phyloP scores from a whole-genome alignment of 805 yeast genomes.

The Nakazawaea laoshanensis region DNA sequence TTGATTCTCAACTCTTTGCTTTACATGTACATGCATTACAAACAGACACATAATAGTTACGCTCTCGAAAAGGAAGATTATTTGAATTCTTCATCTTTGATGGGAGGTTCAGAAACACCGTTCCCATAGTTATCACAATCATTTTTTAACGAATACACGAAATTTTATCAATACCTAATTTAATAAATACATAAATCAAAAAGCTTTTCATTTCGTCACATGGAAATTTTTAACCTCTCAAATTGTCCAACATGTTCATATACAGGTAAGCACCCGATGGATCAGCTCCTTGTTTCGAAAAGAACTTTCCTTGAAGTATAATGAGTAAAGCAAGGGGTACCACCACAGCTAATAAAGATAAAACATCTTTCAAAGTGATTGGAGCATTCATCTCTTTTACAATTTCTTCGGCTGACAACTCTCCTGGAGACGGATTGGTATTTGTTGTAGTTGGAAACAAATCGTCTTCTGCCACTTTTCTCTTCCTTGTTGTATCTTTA shows the following conservation, averaged over 20 bases:
- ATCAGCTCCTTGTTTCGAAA: background rate
- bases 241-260: slow-evolving; percentile 5
- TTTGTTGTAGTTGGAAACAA: background rate
- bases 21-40: background rate
- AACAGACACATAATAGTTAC: background rate
- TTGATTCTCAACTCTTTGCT: background rate
- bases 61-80: too few relatives aligned
- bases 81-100: too few relatives aligned
- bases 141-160: too few relatives aligned
- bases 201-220: too few relatives aligned
- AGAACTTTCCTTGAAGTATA: slow-evolving; percentile 8
- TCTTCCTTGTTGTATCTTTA: too few relatives aligned
- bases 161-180: too few relatives aligned
- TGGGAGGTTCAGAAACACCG: too few relatives aligned
- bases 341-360: slow-evolving; percentile 7
- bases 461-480: background rate
- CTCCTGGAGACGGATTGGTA: too few relatives aligned
- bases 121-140: too few relatives aligned
- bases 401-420: slow-evolving; percentile 7
- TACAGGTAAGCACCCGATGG: slow-evolving; percentile 6
- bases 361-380: slow-evolving; percentile 6
- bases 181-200: too few relatives aligned
- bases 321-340: slow-evolving; percentile 8
- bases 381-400: slow-evolving; percentile 9
- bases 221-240: slow-evolving; percentile 5